Conservation (phyloP, 2,329 filamentous ascomycete species). For the Trichoderma lentiforme region DNA sequence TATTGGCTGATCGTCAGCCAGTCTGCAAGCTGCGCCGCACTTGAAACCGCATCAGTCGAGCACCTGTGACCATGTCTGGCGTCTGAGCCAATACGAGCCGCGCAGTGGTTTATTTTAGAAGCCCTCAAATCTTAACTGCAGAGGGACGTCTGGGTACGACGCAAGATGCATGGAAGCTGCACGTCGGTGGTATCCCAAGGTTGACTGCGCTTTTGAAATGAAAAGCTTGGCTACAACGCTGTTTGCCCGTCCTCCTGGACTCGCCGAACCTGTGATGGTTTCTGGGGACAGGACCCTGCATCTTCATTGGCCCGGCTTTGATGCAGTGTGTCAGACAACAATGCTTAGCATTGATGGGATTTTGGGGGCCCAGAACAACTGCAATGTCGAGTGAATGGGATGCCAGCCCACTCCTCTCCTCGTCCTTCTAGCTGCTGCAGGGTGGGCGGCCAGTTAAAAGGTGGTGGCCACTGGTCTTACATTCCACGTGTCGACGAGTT, state of each 20-base stretch:
- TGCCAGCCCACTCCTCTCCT: neutral
- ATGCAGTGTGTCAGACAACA: constrained; percentile 13
- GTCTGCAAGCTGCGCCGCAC: constrained; percentile 8
- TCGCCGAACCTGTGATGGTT: neutral
- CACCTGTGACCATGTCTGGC: neutral
- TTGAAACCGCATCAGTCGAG: constrained; percentile 8
- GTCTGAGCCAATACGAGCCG: neutral
- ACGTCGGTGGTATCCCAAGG: neutral
- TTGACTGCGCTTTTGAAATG: neutral
- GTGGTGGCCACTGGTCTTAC: constrained; percentile 9
- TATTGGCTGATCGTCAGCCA: neutral
- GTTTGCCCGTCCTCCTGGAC: neutral
- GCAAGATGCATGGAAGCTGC: neutral
- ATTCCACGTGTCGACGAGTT: constrained; percentile 10
- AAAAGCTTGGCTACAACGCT: neutral
- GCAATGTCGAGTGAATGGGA: neutral
- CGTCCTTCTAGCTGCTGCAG: neutral
- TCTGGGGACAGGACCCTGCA: neutral
- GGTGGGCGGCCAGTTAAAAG: neutral
- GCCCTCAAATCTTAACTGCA: neutral
- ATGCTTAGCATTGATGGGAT: constrained; percentile 1
- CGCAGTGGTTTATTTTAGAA: neutral
- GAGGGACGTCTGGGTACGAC: neutral
- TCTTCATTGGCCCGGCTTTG: neutral
- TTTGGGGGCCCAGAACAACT: neutral